These are phyloP conservation scores for Cryphonectria naterciae DNA, from an alignment of 2,329 filamentous ascomycete genomes.

Conservation along the genomic window DNA sequence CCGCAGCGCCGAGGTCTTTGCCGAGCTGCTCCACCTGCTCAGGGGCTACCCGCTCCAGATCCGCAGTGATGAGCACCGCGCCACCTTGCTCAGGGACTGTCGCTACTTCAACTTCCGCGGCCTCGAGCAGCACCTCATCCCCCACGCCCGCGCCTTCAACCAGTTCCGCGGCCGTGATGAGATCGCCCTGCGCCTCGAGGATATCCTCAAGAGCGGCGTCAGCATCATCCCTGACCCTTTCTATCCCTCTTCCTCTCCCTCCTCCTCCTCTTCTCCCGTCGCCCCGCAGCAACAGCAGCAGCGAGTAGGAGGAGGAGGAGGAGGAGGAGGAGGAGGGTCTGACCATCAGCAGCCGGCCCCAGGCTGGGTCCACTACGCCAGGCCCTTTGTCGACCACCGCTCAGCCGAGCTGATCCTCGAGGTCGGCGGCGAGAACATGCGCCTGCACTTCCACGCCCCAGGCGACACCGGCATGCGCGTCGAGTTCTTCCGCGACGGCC, in stretches of 20 bases:
- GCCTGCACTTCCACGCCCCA: conserved; percentile 51
- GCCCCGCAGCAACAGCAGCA: conserved; percentile 54
- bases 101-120: conserved; percentile 93
- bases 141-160: conserved; percentile 77
- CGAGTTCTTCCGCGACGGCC: conserved; percentile 74
- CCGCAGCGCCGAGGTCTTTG: conserved; percentile 81
- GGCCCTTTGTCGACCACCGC: conserved; percentile 81
- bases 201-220: conserved; percentile 86
- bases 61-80: conserved; percentile 74
- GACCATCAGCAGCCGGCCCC: conserved; percentile 48
- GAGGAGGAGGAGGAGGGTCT: too few species aligned
- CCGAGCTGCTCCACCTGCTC: conserved; percentile 79
- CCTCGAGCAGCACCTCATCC: conserved; percentile 83
- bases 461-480: conserved; percentile 50
- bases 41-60: conserved; percentile 84
- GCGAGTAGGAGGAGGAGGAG: not conserved
- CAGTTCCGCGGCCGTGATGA: conserved; percentile 69
- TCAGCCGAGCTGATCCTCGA: conserved; percentile 79
- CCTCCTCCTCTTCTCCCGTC: conserved; percentile 36
- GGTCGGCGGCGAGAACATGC: conserved; percentile 69
- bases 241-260: conserved; percentile 32
- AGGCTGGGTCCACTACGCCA: conserved; percentile 74
- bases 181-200: conserved; percentile 79
- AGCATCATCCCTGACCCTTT: conserved; percentile 60
- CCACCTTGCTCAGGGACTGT: conserved; percentile 79